phyloP scores from a whole-genome alignment of 1,284 basidiomycete genomes.

The Wolfiporia cocos region DNA sequence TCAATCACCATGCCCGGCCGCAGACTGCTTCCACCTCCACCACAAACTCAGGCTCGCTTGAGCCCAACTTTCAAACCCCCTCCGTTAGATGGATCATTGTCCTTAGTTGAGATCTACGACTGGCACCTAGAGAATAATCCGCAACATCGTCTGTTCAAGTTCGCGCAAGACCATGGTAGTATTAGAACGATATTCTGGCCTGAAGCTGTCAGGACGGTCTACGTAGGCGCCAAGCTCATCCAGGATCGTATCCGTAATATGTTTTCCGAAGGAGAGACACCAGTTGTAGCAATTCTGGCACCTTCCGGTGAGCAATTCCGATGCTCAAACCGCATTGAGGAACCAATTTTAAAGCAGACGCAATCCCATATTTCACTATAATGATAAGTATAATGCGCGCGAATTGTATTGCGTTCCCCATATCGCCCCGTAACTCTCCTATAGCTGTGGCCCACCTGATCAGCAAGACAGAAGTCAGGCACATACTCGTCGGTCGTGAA shows the following conservation, averaged over 20 bases:
- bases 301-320: not conserved
- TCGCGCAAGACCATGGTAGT: slow-evolving; percentile 17
- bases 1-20: not conserved
- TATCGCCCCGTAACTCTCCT: slow-evolving; percentile 34
- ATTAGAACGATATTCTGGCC: slow-evolving; percentile 20
- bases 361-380: slow-evolving; percentile 23
- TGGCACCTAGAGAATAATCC: slow-evolving; percentile 28
- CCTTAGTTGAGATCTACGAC: slow-evolving; percentile 30
- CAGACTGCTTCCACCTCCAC: not conserved
- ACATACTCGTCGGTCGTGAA: slow-evolving; percentile 25
- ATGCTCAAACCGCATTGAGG: not conserved
- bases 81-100: slow-evolving; percentile 29
- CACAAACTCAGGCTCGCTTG: slow-evolving; percentile 2
- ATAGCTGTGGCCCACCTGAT: slow-evolving; percentile 30
- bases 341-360: slow-evolving; percentile 15
- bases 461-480: slow-evolving; percentile 15
- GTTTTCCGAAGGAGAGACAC: not conserved
- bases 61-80: slow-evolving; percentile 25
- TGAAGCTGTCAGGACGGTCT: slow-evolving; percentile 16
- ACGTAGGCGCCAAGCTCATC: slow-evolving; percentile 1
- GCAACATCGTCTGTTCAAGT: slow-evolving; percentile 29
- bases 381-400: slow-evolving; percentile 21
- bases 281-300: slow-evolving; percentile 3
- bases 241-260: not conserved
- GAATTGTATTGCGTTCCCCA: slow-evolving; percentile 25